Evolutionary conservation across 1,284 basidiomycete species (phyloP), one percentile per base, ranked within the genome.

Genomic region (Cryptococcus sp.): DNA sequence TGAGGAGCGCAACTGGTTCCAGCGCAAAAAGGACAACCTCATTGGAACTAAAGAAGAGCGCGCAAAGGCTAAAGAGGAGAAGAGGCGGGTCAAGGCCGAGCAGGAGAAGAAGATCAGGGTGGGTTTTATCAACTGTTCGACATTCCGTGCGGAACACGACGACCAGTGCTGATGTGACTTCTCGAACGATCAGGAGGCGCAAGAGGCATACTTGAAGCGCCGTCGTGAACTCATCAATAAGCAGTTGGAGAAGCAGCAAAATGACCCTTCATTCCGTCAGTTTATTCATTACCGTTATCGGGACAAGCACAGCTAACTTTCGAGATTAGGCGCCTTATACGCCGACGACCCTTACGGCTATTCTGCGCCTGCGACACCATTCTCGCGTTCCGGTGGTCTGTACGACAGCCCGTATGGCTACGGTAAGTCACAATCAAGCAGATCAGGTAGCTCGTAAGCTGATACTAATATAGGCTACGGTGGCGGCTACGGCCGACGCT

Each of bases 1-100:
- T 38, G 52, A 61, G 27, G 50, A 72, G 47, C 40, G 70, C 57
- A 72, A 72, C 52, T 72, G 71, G 70, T 64, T 70, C 47, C 70
- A 75, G 63, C 61, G 59, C 54, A 62, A 71, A 56, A 77, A 77
- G 62, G 75, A 77, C 59, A 56, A 70, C 53, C 38, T 75, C 35
- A 69, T 75, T 41, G 73, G 73, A n/a, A 75, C 71, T 16, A 77
- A 75, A 48, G 72, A 73, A 54, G 73, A 75, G 62, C 61, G 75
- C 19, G 58, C 53, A 5, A 56, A 67, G 59, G 66, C 58, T 13
- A 73, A 71, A 48, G 69, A 60, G 17, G 61, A 69, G 45, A 69
- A 63, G 58, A 60, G 55, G 38, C 57, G 57, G 41, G 22, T 43
- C 40, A 62, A 57, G 52, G 68, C 53, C 5, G 67, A 70, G 51